Percentiles rank a stretch among this genome's conserved stretches.
These are phyloP conservation scores for Pestalotiopsis sp. DNA, from an alignment of 2,329 filamentous ascomycete species.

Conservation along the genomic window DNA sequence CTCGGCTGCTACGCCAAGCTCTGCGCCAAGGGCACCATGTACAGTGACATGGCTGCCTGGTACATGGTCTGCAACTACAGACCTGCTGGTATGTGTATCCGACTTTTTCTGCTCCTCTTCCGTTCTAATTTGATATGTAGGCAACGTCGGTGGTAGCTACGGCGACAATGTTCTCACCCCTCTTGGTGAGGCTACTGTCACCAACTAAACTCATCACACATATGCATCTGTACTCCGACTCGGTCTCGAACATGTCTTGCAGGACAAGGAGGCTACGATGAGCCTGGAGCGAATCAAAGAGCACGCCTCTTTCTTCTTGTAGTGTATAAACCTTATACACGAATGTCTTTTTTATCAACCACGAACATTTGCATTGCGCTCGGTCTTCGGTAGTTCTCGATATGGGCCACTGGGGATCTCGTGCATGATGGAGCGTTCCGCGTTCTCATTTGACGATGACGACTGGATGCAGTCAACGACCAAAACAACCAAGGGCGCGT, in stretches of 20 bases:
- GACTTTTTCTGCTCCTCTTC: neutral
- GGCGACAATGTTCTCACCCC: constrained; percentile 52
- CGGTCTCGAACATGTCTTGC: constrained; percentile 14
- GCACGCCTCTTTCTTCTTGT: constrained; percentile 12
- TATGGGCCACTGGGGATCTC: constrained; percentile 1
- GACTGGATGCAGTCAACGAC: constrained; percentile 15
- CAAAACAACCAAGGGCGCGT: constrained; percentile 8
- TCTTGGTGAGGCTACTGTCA: constrained; percentile 35
- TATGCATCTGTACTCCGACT: neutral
- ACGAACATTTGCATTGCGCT: constrained; percentile 11
- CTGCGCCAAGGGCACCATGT: constrained; percentile 56
- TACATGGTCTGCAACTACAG: constrained; percentile 91
- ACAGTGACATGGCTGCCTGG: constrained; percentile 55
- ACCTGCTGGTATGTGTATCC: constrained; percentile 62
- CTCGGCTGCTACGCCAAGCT: constrained; percentile 66
- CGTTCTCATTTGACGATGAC: constrained; percentile 17
- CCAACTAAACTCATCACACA: constrained; percentile 1
- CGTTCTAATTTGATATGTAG: constrained; percentile 30
- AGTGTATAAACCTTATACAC: constrained; percentile 15
- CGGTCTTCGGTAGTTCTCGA: neutral
- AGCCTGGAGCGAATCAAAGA: constrained; percentile 11
- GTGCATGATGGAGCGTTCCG: constrained; percentile 14
- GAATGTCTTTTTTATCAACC: constrained; percentile 12
- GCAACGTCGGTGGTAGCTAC: constrained; percentile 57
- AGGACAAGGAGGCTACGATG: constrained; percentile 13